These are phyloP conservation scores for Forsythia suspensa DNA, from an alignment of 257 asterid genomes.

Conservation along the genomic window DNA sequence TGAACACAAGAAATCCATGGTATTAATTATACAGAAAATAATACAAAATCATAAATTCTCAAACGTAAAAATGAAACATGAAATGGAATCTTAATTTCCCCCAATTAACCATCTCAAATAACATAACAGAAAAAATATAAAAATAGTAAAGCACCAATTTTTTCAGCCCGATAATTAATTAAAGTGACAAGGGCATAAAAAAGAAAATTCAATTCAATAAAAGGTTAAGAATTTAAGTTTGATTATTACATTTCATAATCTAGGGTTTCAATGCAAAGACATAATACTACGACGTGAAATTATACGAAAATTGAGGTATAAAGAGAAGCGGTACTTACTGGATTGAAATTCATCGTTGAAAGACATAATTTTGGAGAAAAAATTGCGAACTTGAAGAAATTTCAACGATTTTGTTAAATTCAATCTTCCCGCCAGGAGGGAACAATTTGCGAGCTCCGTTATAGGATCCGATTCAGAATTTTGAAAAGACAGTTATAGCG, in stretches of 20 bases:
- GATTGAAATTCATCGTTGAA: constrained; percentile 86
- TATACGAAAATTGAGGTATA: background rate
- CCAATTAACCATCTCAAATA: background rate
- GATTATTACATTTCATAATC: constrained; percentile 10
- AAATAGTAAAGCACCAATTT: background rate
- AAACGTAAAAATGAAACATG: background rate
- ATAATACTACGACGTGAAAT: constrained; percentile 1
- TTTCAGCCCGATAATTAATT: background rate
- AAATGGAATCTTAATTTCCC: constrained; percentile 3
- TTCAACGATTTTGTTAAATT: constrained; percentile 12
- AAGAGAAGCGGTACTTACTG: constrained; percentile 41
- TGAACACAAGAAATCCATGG: background rate
- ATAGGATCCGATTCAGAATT: constrained; percentile 10
- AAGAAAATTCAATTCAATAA: constrained; percentile 5
- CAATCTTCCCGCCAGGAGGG: constrained; percentile 45
- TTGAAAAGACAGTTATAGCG: too few species aligned
- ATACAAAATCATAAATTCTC: background rate
- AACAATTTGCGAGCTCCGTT: constrained; percentile 32
- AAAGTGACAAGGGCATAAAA: too few species aligned
- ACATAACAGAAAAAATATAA: background rate
- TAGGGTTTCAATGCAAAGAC: constrained; percentile 22
- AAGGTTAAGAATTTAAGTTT: background rate
- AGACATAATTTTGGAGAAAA: constrained; percentile 43
- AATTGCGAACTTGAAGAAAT: background rate
- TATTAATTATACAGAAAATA: background rate